Percentiles rank a stretch among this genome's conserved stretches.
Evolutionary conservation across 169 alveolate species (phyloP).

Genomic region (Babesia bigemina): DNA sequence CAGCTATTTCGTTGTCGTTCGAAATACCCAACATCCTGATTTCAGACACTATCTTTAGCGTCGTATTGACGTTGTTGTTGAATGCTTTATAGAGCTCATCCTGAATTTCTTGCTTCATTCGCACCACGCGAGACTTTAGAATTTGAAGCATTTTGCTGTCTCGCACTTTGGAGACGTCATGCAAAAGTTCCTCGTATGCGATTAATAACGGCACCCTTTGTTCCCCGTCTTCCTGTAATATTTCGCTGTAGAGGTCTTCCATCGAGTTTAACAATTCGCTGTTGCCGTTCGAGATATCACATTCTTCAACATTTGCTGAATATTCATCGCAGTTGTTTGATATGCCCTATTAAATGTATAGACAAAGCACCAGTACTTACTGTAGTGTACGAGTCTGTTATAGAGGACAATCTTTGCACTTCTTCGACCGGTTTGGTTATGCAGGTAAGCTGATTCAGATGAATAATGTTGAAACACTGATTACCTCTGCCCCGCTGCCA

Average conservation of each 20-base stretch:
- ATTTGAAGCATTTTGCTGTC: background rate
- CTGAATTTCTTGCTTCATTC: conserved; percentile 3
- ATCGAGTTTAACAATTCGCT: conserved; percentile 17
- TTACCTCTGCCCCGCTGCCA: conserved; percentile 12
- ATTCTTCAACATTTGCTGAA: background rate
- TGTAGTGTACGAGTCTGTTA: background rate
- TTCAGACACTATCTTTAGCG: conserved; percentile 22
- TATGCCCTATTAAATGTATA: conserved; percentile 12
- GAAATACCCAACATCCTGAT: conserved; percentile 44
- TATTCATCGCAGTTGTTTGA: background rate
- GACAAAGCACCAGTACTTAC: background rate
- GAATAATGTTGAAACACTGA: background rate
- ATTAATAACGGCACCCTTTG: conserved; percentile 16
- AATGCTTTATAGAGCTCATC: conserved; percentile 37
- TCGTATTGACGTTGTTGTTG: conserved; percentile 38
- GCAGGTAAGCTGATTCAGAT: conserved; percentile 1
- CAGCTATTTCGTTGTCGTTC: conserved; percentile 25
- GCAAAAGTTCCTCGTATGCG: conserved; percentile 19
- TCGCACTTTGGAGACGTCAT: conserved; percentile 14
- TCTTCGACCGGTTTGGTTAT: conserved; percentile 29
- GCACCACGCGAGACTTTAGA: background rate
- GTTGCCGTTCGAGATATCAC: background rate
- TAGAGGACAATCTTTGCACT: conserved; percentile 21
- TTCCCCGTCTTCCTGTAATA: background rate
- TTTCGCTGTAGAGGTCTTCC: conserved; percentile 4